These are phyloP conservation scores for Yamadazyma atmosphaerica DNA, from an alignment of 1,139 yeast genomes.

Conservation along the genomic window DNA sequence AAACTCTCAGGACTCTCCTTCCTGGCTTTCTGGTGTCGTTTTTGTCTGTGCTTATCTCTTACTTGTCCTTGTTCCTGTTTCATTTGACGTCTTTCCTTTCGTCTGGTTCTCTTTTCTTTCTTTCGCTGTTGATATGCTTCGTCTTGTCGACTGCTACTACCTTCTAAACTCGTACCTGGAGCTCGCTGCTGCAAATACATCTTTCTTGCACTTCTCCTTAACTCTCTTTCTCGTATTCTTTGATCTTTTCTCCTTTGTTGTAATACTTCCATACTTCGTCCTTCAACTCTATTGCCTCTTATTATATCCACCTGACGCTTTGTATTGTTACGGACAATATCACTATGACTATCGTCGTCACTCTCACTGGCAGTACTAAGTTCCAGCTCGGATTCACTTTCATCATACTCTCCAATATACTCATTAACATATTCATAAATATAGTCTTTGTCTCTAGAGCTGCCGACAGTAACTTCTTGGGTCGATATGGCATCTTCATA, in stretches of 20 bases:
- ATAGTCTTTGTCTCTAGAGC: not conserved
- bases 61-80: conserved; percentile 5
- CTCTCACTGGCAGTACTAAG: not conserved
- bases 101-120: conserved; percentile 4
- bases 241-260: conserved; percentile 6
- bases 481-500: not conserved
- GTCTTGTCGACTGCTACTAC: conserved; percentile 1
- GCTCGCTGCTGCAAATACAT: not conserved
- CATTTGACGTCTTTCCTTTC: conserved; percentile 4
- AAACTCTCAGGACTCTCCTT: too few species aligned
- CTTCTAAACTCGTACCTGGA: not conserved
- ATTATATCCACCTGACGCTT: not conserved
- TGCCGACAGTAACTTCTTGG: too few species aligned
- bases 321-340: not conserved
- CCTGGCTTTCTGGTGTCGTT: too few species aligned
- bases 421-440: not conserved
- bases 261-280: conserved; percentile 5
- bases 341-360: not conserved
- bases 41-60: too few species aligned
- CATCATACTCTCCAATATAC: not conserved
- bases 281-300: conserved; percentile 6
- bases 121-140: conserved; percentile 5
- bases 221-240: not conserved
- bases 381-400: conserved; percentile 1
- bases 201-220: not conserved